Conservation (phyloP, 176 grass and related monocot species). For the Bothriochloa decipiens region DNA sequence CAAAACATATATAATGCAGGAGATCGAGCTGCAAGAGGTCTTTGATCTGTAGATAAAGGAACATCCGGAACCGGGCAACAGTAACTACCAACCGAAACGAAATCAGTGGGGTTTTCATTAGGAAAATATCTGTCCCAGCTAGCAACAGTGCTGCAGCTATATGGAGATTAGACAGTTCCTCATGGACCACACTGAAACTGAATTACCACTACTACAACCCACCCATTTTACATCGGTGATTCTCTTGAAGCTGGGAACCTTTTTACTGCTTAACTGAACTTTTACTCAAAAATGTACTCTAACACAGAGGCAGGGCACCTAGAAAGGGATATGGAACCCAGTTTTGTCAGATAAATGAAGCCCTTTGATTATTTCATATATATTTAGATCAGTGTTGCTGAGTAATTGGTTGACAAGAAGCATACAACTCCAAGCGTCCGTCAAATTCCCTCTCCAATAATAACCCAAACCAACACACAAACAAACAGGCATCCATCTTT, state of each 20-base stretch:
- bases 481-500: slow-evolving; percentile 9
- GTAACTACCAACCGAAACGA: not conserved
- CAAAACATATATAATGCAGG: not conserved
- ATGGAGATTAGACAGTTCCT: slow-evolving; percentile 14
- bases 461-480: not conserved
- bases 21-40: not conserved
- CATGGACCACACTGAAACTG: slow-evolving; percentile 15
- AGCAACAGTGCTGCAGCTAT: not conserved
- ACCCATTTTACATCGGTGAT: not conserved
- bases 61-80: not conserved
- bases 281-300: not conserved
- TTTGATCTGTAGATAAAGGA: not conserved
- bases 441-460: not conserved
- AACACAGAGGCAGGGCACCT: not conserved
- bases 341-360: not conserved
- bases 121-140: not conserved
- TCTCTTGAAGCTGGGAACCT: not conserved
- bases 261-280: not conserved
- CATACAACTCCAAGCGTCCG: slow-evolving; percentile 27
- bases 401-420: not conserved
- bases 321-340: not conserved
- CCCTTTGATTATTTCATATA: not conserved
- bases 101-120: not conserved
- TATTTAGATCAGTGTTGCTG: not conserved
- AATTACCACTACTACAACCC: not conserved